A percentile compares a stretch with the other conserved stretches of the same genome.
Conservation (phyloP, 2,329 filamentous ascomycete species). For the Aureobasidium sp. region DNA sequence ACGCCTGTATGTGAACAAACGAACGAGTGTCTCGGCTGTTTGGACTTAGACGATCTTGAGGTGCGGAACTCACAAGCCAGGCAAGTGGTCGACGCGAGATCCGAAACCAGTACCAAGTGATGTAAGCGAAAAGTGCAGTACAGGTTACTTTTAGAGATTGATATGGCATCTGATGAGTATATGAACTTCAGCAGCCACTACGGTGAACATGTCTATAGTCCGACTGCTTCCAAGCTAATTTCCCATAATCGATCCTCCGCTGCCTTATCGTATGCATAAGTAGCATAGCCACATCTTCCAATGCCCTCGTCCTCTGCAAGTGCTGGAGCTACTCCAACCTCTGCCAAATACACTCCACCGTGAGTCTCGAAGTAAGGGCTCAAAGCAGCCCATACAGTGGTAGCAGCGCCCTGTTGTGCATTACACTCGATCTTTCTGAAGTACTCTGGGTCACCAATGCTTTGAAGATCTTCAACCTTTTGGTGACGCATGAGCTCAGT, state of each 20-base stretch:
- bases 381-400: conserved; percentile 39
- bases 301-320: conserved; percentile 21
- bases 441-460: background rate
- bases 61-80: background rate
- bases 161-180: background rate
- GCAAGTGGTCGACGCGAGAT: background rate
- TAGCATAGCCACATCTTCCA: conserved; percentile 25
- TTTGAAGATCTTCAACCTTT: background rate
- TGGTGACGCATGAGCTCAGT: conserved; percentile 18
- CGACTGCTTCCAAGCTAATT: conserved; percentile 26
- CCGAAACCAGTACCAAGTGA: background rate
- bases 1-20: background rate
- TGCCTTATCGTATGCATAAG: conserved; percentile 31
- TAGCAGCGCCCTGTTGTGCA: conserved; percentile 43
- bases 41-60: background rate
- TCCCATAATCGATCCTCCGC: conserved; percentile 36
- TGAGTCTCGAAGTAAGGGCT: conserved; percentile 36
- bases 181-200: background rate
- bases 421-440: conserved; percentile 7
- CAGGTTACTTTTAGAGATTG: background rate
- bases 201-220: background rate
- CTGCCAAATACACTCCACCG: conserved; percentile 40
- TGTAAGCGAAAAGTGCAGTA: background rate
- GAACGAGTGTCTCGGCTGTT: background rate
- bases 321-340: conserved; percentile 32